These are phyloP conservation scores for Pluteus cervinus DNA, from an alignment of 768 basidiomycete genomes.

Conservation along the genomic window DNA sequence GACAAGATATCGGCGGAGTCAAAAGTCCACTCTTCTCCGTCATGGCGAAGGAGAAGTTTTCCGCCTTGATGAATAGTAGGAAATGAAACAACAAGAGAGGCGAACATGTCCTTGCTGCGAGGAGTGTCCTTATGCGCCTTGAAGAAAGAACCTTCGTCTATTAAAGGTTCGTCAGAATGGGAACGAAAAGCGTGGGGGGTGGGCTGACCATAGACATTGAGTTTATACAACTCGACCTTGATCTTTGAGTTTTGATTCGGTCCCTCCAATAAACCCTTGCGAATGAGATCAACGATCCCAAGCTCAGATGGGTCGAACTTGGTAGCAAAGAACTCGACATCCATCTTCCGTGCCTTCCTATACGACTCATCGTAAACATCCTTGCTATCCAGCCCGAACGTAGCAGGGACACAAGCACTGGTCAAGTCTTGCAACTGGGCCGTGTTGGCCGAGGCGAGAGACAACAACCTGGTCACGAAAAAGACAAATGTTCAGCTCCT, in stretches of 20 bases:
- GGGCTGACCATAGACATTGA: conserved; percentile 31
- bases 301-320: conserved; percentile 11
- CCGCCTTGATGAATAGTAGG: conserved; percentile 43
- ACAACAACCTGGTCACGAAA: too few relatives aligned
- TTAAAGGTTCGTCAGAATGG: not conserved
- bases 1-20: conserved; percentile 24
- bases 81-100: conserved; percentile 43
- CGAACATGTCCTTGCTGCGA: conserved; percentile 37
- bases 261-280: conserved; percentile 11
- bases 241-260: conserved; percentile 9
- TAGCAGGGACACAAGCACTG: conserved; percentile 17
- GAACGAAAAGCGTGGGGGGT: not conserved
- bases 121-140: conserved; percentile 42
- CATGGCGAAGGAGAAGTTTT: conserved; percentile 28
- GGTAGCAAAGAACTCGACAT: conserved; percentile 11
- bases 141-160: conserved; percentile 14
- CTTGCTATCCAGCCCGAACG: conserved; percentile 17
- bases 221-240: conserved; percentile 25
- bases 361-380: conserved; percentile 21
- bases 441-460: too few relatives aligned
- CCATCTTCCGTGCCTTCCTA: conserved; percentile 20
- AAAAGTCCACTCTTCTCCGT: conserved; percentile 26
- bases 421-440: too few relatives aligned
- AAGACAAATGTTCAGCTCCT: too few relatives aligned
- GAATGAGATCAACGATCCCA: conserved; percentile 10